Evolutionary conservation across 2,329 filamentous ascomycete species (phyloP).

Genomic region (Fusarium poae): DNA sequence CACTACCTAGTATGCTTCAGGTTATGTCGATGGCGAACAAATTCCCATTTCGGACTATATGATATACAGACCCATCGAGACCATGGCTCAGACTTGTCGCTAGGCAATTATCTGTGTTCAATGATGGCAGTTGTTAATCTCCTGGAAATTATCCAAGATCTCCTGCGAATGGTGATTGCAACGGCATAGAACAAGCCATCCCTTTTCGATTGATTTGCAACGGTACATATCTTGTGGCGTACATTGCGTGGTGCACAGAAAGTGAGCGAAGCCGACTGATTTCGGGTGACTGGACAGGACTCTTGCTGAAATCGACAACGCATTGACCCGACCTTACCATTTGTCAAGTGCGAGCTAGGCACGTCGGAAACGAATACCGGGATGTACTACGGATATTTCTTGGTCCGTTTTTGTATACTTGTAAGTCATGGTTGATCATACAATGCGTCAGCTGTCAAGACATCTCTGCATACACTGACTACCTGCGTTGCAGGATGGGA

Average conservation of each 20-base stretch:
- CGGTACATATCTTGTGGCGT: constrained; percentile 10
- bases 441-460: background rate
- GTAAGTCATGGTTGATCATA: background rate
- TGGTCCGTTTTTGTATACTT: background rate
- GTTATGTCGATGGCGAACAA: background rate
- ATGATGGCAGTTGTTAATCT: background rate
- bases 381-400: background rate
- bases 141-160: constrained; percentile 1
- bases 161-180: background rate
- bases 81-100: background rate
- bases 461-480: background rate
- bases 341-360: constrained; percentile 2
- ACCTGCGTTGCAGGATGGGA: background rate
- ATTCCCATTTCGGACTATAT: background rate
- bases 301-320: background rate
- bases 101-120: constrained; percentile 1
- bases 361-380: background rate
- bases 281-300: constrained; percentile 7
- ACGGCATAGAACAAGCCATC: background rate
- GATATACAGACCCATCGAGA: background rate
- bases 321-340: background rate
- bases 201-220: background rate
- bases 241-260: no score
- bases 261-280: constrained; percentile 16
- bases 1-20: background rate